phyloP scores from a whole-genome alignment of 2,329 filamentous ascomycete genomes.

The Teratosphaeria zuluensis region DNA sequence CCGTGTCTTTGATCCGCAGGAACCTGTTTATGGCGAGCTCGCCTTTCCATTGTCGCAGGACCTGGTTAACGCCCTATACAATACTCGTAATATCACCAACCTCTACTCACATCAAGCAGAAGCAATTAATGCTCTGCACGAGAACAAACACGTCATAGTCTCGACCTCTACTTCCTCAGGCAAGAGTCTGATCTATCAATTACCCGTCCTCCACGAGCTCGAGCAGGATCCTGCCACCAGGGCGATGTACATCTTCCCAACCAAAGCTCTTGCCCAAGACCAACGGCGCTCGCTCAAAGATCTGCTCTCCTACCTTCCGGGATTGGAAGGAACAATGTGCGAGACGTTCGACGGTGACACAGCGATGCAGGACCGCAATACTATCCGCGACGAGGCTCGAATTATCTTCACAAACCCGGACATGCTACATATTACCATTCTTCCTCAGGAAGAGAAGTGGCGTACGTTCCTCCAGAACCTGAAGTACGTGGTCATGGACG shows the following conservation, averaged over 20 bases:
- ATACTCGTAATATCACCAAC: constrained; percentile 73
- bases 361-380: constrained; percentile 64
- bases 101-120: constrained; percentile 89
- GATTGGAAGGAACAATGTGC: constrained; percentile 64
- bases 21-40: constrained; percentile 71
- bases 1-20: constrained; percentile 78
- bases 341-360: constrained; percentile 97
- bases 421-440: constrained; percentile 89
- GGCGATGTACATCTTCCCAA: constrained; percentile 97
- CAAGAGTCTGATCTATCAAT: constrained; percentile 95
- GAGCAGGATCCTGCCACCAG: constrained; percentile 67
- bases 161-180: constrained; percentile 93
- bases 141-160: constrained; percentile 79
- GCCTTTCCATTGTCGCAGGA: constrained; percentile 80
- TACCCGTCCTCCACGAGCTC: constrained; percentile 79
- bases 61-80: constrained; percentile 92
- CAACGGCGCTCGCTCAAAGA: constrained; percentile 82
- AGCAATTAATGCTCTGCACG: constrained; percentile 78
- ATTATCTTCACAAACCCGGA: constrained; percentile 98
- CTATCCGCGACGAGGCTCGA: constrained; percentile 75
- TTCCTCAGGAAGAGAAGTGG: constrained; percentile 88
- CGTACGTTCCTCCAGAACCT: constrained; percentile 78
- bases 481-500: constrained; percentile 73
- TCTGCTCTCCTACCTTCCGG: constrained; percentile 69
- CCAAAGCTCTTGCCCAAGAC: constrained; percentile 91